Conservation (phyloP, 23 red algal species). For the Gracilaria gracilis region DNA sequence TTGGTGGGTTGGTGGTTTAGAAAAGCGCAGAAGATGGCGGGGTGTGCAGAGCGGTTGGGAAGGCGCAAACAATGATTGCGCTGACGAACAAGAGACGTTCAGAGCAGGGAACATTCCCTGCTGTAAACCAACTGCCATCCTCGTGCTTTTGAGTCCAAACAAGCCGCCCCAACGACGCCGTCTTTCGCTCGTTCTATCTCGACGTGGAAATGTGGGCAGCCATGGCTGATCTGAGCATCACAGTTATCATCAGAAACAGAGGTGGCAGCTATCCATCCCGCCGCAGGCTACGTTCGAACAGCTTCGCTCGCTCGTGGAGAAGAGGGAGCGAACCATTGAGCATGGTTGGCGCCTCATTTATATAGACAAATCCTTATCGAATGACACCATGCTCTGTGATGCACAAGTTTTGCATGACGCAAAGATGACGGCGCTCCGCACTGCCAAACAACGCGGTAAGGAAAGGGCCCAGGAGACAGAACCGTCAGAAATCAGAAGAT, state of each 20-base stretch:
- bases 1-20: no score
- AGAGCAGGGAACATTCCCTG: no score
- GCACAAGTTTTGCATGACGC: not conserved
- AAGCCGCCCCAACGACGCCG: no score
- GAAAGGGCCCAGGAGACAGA: not conserved
- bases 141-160: no score
- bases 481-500: no score
- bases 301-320: conserved; percentile 18
- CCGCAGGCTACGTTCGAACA: not conserved
- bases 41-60: no score
- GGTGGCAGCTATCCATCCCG: not conserved
- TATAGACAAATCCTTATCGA: not conserved
- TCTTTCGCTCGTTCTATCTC: no score
- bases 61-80: no score
- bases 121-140: no score
- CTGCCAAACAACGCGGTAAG: not conserved
- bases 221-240: not conserved
- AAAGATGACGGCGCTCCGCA: conserved; percentile 40
- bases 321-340: not conserved
- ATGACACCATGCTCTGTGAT: not conserved
- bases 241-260: not conserved
- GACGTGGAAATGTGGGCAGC: no score
- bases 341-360: conserved; percentile 16
- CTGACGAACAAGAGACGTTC: no score
- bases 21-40: no score